Conservation (phyloP, 768 basidiomycete genomes). For the Trametes punicea region DNA sequence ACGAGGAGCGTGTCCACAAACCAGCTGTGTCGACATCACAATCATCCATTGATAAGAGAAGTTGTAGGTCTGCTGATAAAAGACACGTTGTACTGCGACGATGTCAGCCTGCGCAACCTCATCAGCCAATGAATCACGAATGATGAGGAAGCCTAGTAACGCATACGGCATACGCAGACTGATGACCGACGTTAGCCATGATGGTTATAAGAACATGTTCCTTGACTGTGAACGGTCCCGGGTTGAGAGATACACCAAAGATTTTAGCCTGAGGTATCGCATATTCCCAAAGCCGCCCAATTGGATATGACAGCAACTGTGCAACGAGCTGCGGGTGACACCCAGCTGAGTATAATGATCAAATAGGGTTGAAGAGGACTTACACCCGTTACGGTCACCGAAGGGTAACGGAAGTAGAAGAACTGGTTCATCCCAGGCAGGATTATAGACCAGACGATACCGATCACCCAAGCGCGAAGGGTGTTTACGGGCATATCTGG, state of each 20-base stretch:
- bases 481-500: conserved; percentile 37
- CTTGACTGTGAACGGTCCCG: conserved; percentile 73
- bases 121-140: background rate
- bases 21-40: conserved; percentile 38
- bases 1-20: background rate
- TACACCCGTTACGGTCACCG: conserved; percentile 31
- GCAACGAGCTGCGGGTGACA: conserved; percentile 45
- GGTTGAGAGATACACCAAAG: conserved; percentile 53
- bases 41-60: conserved; percentile 40
- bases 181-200: conserved; percentile 38
- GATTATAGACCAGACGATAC: conserved; percentile 51
- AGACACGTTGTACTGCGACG: conserved; percentile 43
- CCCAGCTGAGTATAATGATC: background rate
- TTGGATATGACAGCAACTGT: conserved; percentile 65
- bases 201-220: conserved; percentile 57
- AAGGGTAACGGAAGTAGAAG: conserved; percentile 69
- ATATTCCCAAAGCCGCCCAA: conserved; percentile 57
- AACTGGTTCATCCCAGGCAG: conserved; percentile 77
- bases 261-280: conserved; percentile 49
- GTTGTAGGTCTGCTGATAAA: conserved; percentile 37
- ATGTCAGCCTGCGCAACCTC: conserved; percentile 37
- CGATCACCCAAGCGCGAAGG: conserved; percentile 38
- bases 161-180: conserved; percentile 33
- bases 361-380: background rate
- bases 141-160: background rate